Base-by-base conservation (phyloP, 2,329 filamentous ascomycete genomes). In the Epichloe coenophiala region DNA sequence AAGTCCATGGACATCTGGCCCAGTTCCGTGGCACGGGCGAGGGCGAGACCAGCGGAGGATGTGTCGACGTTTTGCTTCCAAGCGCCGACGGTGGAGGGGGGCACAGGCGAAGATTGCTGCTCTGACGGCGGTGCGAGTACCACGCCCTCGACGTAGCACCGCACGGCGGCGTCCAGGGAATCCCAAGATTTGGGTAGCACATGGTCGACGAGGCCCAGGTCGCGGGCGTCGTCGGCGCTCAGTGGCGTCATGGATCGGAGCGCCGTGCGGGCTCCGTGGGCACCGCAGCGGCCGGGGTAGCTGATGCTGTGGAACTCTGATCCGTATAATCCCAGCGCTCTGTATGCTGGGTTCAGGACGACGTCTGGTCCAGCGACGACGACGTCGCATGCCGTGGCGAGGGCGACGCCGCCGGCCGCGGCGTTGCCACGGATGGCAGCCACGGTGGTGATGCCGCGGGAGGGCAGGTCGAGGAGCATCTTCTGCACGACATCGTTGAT, bases 1-100 rank as follows among this genome's bases (percentile, higher is more conserved):
- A 70, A 71, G 58, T 71, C 68, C 45, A 66, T 64, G 38, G 63
- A 59, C 67, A 71, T 70, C 53, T 71, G 63, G 5, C 61, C 63
- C 0, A 71, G 61, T 57, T 71, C 68, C 9, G 58, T 53, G 1
- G 64, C 63, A 27, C 68, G 61, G 3, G 63, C 62, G 4, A 52
- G 56, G 1, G 65, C 64, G 5, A 70, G 61, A 1, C 60, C 61
- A 1, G 60, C 50, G 0, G 61, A 50, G 0, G 64, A 62, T 13
- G 68, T 53, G 45, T 70, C 63, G 8, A 64, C 57, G 19, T 60
- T 61, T 35, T 51, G 53, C 54, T 69, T 71, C 67, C 68, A 70
- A 2, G 47, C 40, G 6, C 53, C 53, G 15, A 47, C 4, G 11
- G n/a, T 17, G 38, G 9, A 7, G 6, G 17, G 17, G 31, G 36